Conservation (phyloP, 257 asterid genomes). For the Dorcoceras hygrometricum region DNA sequence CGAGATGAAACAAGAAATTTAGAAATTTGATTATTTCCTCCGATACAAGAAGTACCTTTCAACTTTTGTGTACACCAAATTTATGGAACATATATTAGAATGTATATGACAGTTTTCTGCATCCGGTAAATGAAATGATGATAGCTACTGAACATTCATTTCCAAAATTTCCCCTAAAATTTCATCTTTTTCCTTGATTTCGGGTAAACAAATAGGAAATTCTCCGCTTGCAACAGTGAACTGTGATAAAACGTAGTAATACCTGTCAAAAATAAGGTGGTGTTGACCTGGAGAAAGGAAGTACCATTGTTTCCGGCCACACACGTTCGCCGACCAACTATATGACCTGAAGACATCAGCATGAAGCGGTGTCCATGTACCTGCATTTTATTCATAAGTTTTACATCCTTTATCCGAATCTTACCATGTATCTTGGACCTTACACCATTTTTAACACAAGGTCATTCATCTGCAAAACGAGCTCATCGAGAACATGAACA, state of each 20-base stretch:
- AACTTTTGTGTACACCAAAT: background rate
- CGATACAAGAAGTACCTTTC: background rate
- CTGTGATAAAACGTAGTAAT: conserved; percentile 8
- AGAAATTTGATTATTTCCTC: background rate
- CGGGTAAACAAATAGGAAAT: background rate
- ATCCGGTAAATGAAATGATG: conserved; percentile 1
- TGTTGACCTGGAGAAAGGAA: conserved; percentile 73
- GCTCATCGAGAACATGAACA: conserved; percentile 28
- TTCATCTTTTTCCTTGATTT: conserved; percentile 10
- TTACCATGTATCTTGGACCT: conserved; percentile 1
- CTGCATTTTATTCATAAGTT: conserved; percentile 34
- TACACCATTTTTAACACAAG: no score
- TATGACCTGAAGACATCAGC: conserved; percentile 98
- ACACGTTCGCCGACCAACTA: conserved; percentile 97
- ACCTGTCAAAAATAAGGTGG: conserved; percentile 85
- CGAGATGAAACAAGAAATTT: background rate
- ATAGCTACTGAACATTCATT: background rate
- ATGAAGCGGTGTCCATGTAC: conserved; percentile 99
- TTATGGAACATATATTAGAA: background rate
- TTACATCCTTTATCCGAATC: background rate
- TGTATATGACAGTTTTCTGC: background rate
- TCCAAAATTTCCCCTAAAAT: background rate
- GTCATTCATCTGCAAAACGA: no score
- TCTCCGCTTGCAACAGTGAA: conserved; percentile 8
- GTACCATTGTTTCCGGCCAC: conserved; percentile 92